Conservation (phyloP, 2,329 filamentous ascomycete species). For the Ceratocystis colombiana region DNA sequence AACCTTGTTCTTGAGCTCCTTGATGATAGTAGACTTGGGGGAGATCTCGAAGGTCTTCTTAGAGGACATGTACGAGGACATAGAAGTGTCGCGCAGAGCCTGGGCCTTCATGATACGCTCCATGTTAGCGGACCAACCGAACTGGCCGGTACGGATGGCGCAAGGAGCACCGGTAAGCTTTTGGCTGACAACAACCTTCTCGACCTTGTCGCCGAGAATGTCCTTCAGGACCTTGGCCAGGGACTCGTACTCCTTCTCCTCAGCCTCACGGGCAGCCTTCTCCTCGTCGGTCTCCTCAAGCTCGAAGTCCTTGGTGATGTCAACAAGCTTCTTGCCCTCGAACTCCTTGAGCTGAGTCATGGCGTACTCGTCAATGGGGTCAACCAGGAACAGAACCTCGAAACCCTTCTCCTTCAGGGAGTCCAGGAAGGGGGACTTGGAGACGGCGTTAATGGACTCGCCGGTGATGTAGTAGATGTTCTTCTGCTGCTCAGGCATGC, state of each 20-base stretch:
- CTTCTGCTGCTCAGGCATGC: constrained; percentile 99
- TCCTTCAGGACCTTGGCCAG: constrained; percentile 98
- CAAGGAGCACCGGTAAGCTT: constrained; percentile 91
- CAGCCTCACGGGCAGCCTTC: constrained; percentile 87
- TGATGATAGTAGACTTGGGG: constrained; percentile 93
- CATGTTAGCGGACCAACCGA: constrained; percentile 99
- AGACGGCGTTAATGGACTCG: constrained; percentile 96
- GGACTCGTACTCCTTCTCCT: constrained; percentile 96
- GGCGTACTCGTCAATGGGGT: constrained; percentile 98
- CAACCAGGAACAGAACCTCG: constrained; percentile 97
- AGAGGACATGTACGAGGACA: constrained; percentile 99
- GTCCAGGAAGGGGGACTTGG: constrained; percentile 98
- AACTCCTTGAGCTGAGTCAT: constrained; percentile 99
- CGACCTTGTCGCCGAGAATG: constrained; percentile 96
- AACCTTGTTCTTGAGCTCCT: constrained; percentile 99
- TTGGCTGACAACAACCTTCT: constrained; percentile 99
- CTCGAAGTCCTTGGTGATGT: constrained; percentile 99
- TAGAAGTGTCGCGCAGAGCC: constrained; percentile 98
- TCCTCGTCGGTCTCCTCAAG: constrained; percentile 99
- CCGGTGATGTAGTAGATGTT: constrained; percentile 99
- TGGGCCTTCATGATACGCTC: constrained; percentile 99
- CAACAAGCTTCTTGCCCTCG: constrained; percentile 99
- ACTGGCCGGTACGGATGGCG: constrained; percentile 98
- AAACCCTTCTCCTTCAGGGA: constrained; percentile 98
- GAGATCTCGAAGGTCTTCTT: constrained; percentile 99